Base-by-base conservation (phyloP, 306 rosid genomes). In the Vigna hirtella region DNA sequence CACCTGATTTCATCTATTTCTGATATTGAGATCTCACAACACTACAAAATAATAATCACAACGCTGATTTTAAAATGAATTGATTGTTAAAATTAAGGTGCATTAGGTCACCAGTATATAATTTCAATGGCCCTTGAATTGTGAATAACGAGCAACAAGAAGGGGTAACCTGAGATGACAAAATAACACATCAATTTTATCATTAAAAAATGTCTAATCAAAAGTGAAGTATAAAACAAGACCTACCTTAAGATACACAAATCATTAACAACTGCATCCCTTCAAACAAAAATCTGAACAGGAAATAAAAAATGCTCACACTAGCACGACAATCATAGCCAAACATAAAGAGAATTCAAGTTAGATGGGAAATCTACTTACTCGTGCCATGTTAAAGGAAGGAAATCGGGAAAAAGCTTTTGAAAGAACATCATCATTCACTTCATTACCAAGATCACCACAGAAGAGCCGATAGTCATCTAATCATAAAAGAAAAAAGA, bases 401-500 rank as follows among this genome's bases (percentile, higher is more conserved):
- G 98, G 96, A 74, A 95, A 95, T 43, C 96, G 89, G 6, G 99
- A 82, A 86, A 95, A 95, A 67, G 99, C 89, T 85, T 95, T 95
- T 3, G 99, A 82, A 81, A 95, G 98, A 77, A 93, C 97, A 73
- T 95, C 98, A 78, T 95, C 99, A 48, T 93, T 95, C 87, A 93
- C 99, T 90, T 95, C 99, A 70, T 95, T 95, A 67, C 99, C 99
- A 62, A 95, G 96, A 86, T 93, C 98, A 34, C 99, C 98, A 73
- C 96, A 95, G 78, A 95, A 95, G 69, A 93, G 87, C 55, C 94
- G 90, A 81, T 89, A 93, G 67, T 95, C 97, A 93, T 91, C 99
- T 95, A 88, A 75, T 72, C 38, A 73, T 43, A 63, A 83, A 62
- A 45, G 34, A 30, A 42, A 74, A 1, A 36, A 18, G 43, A 52